Percentiles rank a stretch among this genome's conserved stretches.
phyloP scores from a whole-genome alignment of 306 rosid genomes.

The Quercus wislizeni region DNA sequence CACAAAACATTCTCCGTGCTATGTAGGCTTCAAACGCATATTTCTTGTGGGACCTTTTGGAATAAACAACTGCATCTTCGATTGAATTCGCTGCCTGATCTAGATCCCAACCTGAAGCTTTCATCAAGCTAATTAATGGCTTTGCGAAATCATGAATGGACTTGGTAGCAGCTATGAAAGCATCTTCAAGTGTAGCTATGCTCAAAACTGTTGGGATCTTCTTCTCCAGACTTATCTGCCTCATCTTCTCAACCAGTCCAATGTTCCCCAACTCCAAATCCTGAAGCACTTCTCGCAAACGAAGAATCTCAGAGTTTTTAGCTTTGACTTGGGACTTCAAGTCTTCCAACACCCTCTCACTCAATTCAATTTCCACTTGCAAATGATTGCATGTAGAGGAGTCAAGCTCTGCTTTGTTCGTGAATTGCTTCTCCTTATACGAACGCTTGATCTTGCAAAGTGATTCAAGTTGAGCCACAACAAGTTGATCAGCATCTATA shows the following conservation, averaged over 20 bases:
- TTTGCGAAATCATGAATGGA: conserved; percentile 83
- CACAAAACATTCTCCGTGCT: conserved; percentile 60
- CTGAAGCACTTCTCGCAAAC: conserved; percentile 30
- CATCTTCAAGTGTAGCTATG: conserved; percentile 43
- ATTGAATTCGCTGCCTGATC: conserved; percentile 54
- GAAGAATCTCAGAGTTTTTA: conserved; percentile 46
- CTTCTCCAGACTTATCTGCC: conserved; percentile 38
- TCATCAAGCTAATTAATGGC: conserved; percentile 73
- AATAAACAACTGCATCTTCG: conserved; percentile 49
- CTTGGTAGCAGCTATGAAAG: conserved; percentile 47
- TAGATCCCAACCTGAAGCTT: conserved; percentile 86
- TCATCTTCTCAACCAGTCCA: conserved; percentile 40
- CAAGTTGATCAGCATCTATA: conserved; percentile 59
- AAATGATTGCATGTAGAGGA: conserved; percentile 23
- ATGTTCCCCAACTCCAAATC: conserved; percentile 45
- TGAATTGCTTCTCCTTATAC: conserved; percentile 36
- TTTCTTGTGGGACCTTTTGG: conserved; percentile 72
- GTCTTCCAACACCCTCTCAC: conserved; percentile 46
- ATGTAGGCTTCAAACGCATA: conserved; percentile 86
- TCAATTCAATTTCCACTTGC: conserved; percentile 39
- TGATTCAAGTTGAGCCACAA: conserved; percentile 65
- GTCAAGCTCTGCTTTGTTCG: conserved; percentile 19
- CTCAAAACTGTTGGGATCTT: conserved; percentile 34
- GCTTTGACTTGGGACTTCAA: conserved; percentile 47
- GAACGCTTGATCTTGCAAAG: conserved; percentile 64